phyloP scores from a whole-genome alignment of 768 basidiomycete species.

The Pleurotus pulmonarius region DNA sequence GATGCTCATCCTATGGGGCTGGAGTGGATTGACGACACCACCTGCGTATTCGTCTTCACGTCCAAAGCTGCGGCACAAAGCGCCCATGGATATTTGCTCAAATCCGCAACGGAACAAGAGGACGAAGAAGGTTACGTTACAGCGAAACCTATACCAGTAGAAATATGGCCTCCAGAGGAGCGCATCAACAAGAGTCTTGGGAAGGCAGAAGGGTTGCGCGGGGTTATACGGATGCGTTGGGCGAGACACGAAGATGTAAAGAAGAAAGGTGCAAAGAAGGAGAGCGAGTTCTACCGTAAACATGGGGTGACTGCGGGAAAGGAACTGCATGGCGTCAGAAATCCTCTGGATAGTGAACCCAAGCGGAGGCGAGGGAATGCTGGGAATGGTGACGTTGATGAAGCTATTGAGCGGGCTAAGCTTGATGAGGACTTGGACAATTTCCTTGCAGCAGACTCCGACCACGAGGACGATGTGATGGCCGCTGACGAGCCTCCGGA shows the following conservation, averaged over 20 bases:
- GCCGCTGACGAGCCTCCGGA: slow-evolving; percentile 11
- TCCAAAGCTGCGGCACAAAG: slow-evolving; percentile 48
- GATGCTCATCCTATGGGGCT: slow-evolving; percentile 70
- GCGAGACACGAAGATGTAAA: slow-evolving; percentile 71
- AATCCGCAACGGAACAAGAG: slow-evolving; percentile 45
- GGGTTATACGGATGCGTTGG: slow-evolving; percentile 71
- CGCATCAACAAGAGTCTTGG: slow-evolving; percentile 72
- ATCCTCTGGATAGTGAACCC: slow-evolving; percentile 28
- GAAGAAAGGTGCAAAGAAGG: slow-evolving; percentile 65
- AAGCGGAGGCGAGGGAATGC: slow-evolving; percentile 22
- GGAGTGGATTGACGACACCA: slow-evolving; percentile 86
- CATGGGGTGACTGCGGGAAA: slow-evolving; percentile 68
- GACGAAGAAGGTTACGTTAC: slow-evolving; percentile 57
- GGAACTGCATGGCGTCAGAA: slow-evolving; percentile 32
- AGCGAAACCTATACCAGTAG: slow-evolving; percentile 67
- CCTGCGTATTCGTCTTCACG: slow-evolving; percentile 75
- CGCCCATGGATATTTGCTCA: slow-evolving; percentile 49
- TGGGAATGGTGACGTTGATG: slow-evolving; percentile 27
- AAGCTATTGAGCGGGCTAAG: slow-evolving; percentile 31
- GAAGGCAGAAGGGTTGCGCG: slow-evolving; percentile 64
- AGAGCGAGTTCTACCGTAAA: slow-evolving; percentile 77
- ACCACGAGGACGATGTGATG: slow-evolving; percentile 14
- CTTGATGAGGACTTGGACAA: slow-evolving; percentile 69
- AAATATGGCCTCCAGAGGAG: slow-evolving; percentile 78
- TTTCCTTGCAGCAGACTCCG: slow-evolving; percentile 53